phyloP scores from a whole-genome alignment of 208 protist species.

The Angomonas ambiguus region DNA sequence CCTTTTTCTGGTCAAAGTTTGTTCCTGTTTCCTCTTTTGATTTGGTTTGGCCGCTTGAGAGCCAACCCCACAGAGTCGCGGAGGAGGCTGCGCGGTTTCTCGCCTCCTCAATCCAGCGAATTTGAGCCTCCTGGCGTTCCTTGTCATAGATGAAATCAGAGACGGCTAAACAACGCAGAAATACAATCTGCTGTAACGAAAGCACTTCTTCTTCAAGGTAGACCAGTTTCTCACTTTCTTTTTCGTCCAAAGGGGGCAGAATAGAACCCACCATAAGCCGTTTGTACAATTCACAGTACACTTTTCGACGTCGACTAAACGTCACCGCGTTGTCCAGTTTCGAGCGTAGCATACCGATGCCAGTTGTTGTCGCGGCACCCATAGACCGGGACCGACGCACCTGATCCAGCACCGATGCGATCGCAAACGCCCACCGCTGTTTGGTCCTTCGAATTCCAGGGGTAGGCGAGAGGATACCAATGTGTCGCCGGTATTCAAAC shows the following conservation, averaged over 20 bases:
- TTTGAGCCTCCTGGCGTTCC: constrained; percentile 4
- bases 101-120: neutral
- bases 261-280: constrained; percentile 35
- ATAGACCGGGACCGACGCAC: constrained; percentile 1
- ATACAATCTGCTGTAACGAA: constrained; percentile 62
- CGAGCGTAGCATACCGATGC: constrained; percentile 1
- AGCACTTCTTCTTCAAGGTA: constrained; percentile 58
- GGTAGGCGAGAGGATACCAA: constrained; percentile 34
- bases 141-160: constrained; percentile 51
- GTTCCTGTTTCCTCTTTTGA: neutral
- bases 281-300: constrained; percentile 71
- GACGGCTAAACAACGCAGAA: constrained; percentile 67
- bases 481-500: constrained; percentile 47
- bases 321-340: constrained; percentile 39
- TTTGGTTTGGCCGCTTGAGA: neutral
- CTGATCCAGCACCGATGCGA: constrained; percentile 18
- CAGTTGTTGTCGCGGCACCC: constrained; percentile 16
- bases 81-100: neutral
- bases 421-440: constrained; percentile 39
- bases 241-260: constrained; percentile 49
- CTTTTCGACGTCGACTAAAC: constrained; percentile 47
- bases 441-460: neutral
- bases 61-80: constrained; percentile 6
- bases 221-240: constrained; percentile 34
- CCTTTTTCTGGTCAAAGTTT: neutral